These are phyloP conservation scores for Pleodorina starrii DNA, from an alignment of 139 green algal species.

Conservation along the genomic window DNA sequence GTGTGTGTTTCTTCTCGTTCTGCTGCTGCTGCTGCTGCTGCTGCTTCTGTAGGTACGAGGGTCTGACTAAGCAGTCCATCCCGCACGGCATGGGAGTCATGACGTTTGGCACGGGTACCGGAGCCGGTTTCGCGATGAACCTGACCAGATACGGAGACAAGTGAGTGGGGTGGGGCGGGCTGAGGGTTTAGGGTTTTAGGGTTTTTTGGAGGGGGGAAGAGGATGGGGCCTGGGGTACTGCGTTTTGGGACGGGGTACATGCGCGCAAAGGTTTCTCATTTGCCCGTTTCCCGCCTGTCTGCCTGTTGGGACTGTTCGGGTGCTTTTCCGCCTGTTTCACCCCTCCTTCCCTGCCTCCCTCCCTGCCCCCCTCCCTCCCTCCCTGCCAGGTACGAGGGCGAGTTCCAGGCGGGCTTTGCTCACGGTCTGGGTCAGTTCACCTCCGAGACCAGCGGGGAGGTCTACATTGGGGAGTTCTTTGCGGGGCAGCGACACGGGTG, in stretches of 20 bases:
- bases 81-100: slow-evolving; percentile 90
- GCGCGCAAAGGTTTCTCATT: too few species aligned
- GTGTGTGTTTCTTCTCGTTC: too few species aligned
- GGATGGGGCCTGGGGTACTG: too few species aligned
- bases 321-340: too few species aligned
- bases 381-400: slow-evolving; percentile 85
- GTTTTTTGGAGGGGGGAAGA: too few species aligned
- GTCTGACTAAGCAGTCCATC: slow-evolving; percentile 79
- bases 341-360: not conserved
- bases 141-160: slow-evolving; percentile 75
- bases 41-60: slow-evolving; percentile 84
- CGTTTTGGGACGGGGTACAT: too few species aligned
- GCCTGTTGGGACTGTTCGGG: too few species aligned
- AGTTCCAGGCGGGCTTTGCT: slow-evolving; percentile 90
- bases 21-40: not conserved
- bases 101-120: slow-evolving; percentile 84
- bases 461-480: slow-evolving; percentile 88
- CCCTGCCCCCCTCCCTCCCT: too few species aligned
- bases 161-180: slow-evolving; percentile 58
- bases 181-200: too few species aligned
- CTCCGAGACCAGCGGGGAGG: slow-evolving; percentile 66
- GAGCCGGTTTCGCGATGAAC: slow-evolving; percentile 85
- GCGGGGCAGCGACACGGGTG: slow-evolving; percentile 84
- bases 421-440: slow-evolving; percentile 90
- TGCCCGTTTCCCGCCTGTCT: too few species aligned